phyloP scores from a whole-genome alignment of 495 filamentous ascomycete genomes.

The Penicillium psychrofluorescens region DNA sequence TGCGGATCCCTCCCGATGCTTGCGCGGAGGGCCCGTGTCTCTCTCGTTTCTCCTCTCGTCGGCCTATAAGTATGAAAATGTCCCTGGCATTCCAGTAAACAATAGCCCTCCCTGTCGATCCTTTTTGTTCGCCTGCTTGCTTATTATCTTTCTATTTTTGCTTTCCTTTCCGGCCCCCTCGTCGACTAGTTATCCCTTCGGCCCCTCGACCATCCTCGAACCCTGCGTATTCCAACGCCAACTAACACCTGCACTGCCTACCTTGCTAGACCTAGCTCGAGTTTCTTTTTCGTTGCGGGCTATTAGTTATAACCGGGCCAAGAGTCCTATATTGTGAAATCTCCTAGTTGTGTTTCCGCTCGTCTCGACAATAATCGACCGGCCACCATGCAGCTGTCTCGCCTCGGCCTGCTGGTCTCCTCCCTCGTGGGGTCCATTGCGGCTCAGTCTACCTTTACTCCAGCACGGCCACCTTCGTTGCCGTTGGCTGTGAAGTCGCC shows the following conservation, averaged over 20 bases:
- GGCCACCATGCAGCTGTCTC: conserved; percentile 22
- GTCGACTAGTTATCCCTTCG: too few species aligned
- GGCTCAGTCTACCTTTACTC: conserved; percentile 42
- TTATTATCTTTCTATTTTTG: conserved; percentile 4
- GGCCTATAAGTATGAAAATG: conserved; percentile 23
- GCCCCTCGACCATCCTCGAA: too few species aligned
- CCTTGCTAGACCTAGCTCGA: too few species aligned
- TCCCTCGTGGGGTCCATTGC: conserved; percentile 17
- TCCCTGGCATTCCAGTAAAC: conserved; percentile 28
- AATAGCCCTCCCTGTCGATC: conserved; percentile 15
- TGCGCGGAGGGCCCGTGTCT: background rate
- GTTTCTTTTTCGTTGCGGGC: too few species aligned
- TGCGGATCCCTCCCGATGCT: conserved; percentile 10
- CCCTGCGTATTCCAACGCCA: too few species aligned
- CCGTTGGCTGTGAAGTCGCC: conserved; percentile 53
- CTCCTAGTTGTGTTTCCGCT: conserved; percentile 1
- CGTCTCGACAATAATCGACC: background rate
- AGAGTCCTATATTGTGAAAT: conserved; percentile 14
- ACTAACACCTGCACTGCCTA: too few species aligned
- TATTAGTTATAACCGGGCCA: too few species aligned
- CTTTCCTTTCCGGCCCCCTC: conserved; percentile 3
- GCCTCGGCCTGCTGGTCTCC: conserved; percentile 16
- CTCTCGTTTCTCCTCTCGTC: conserved; percentile 1
- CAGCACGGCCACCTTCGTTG: conserved; percentile 48
- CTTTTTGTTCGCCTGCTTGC: background rate